These are phyloP conservation scores for Hemisphaericaspora lyxosophila DNA, from an alignment of 1,139 yeast species.

Conservation along the genomic window DNA sequence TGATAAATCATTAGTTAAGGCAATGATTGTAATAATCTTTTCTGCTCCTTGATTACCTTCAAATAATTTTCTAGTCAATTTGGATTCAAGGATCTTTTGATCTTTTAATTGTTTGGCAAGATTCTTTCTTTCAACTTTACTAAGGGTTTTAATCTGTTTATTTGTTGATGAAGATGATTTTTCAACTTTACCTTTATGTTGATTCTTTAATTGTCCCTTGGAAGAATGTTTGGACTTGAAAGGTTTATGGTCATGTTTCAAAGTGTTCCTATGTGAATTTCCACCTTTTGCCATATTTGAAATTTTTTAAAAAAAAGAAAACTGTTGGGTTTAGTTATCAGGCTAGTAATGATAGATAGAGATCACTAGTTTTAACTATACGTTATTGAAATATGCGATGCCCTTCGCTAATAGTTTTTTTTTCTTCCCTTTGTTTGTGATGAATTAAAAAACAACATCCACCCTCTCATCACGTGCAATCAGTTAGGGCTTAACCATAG, in stretches of 20 bases:
- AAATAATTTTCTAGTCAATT: slow-evolving; percentile 60
- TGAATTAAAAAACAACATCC: too few relatives aligned
- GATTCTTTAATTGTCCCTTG: slow-evolving; percentile 82
- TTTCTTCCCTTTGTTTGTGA: neutral
- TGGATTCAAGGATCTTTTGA: slow-evolving; percentile 60
- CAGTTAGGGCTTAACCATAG: slow-evolving; percentile 1
- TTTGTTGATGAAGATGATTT: slow-evolving; percentile 38
- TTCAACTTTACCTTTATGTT: slow-evolving; percentile 85
- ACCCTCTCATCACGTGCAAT: slow-evolving; percentile 1
- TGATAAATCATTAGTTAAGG: slow-evolving; percentile 72
- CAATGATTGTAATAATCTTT: slow-evolving; percentile 76
- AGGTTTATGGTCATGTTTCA: slow-evolving; percentile 82
- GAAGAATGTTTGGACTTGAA: slow-evolving; percentile 90
- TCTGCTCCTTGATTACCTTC: slow-evolving; percentile 82
- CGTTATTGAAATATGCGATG: too few relatives aligned
- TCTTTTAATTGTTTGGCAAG: slow-evolving; percentile 74
- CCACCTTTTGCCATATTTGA: slow-evolving; percentile 58
- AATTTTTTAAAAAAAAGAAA: neutral
- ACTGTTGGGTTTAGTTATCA: too few relatives aligned
- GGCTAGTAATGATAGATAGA: too few relatives aligned
- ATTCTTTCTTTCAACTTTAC: slow-evolving; percentile 78
- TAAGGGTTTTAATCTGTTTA: slow-evolving; percentile 44
- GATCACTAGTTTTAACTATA: too few relatives aligned
- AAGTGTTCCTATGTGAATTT: slow-evolving; percentile 77
- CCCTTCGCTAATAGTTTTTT: neutral